Base-by-base conservation (phyloP, 768 basidiomycete genomes). In the Gloeophyllum trabeum region DNA sequence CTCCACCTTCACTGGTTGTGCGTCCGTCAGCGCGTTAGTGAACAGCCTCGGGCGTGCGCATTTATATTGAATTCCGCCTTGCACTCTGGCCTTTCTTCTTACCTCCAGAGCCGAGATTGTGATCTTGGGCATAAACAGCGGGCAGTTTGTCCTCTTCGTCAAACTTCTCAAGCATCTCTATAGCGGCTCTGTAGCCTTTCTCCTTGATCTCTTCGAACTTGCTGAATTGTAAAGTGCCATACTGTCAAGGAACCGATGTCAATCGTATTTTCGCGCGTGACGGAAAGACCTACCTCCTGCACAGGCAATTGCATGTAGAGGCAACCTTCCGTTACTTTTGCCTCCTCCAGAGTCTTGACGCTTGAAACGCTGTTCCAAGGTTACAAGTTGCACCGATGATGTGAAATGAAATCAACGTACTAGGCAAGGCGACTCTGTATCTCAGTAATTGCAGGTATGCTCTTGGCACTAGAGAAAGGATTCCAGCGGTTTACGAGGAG, bases 271-370 rank as follows among this genome's bases (percentile, higher is more conserved):
- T 39, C 21, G 4, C 23, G 40, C 6, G 13, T 5, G 14, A 22
- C 34, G 10, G 28, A 13, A 26, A 26, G 13, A 22, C 24, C 47
- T 51, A 88, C 87, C 63, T 88, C 79, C 48, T 96, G 89, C 10
- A 99, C 93, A 0, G 96, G 96, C 84, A 98, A 87, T 46, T 77
- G 75, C 60, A 96, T 80, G 55, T 99, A 98, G 35, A 97, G 63
- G 54, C 90, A 93, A 1, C 85, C 88, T 6, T 82, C 83, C 2
- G 82, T 73, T 4, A 76, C 74, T 60, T 98, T 98, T n/a, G 91
- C 93, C 48, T 94, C 92, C 59, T 96, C 92, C 5, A 98, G 67
- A 1, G 90, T 94, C 54, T 81, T 88, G 24, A 97, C 92, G 48
- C 89, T 91, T 50, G 96, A 94, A 1, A 97, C 93, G 58, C 93